phyloP scores from a whole-genome alignment of 371 early-diverging fungal genomes.

The Phascolomyces articulosus region DNA sequence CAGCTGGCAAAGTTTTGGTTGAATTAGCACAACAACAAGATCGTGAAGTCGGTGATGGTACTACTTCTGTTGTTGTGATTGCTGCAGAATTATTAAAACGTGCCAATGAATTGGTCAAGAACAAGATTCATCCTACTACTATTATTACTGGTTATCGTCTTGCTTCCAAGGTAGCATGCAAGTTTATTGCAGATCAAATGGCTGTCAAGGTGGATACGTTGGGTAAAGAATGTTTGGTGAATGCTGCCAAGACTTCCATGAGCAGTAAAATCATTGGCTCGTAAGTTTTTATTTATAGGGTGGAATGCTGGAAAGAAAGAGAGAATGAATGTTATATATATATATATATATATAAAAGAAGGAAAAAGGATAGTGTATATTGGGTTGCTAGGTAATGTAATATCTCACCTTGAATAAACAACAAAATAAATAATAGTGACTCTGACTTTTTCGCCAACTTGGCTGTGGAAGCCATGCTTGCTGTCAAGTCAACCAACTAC shows the following conservation, averaged over 20 bases:
- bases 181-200: slow-evolving; percentile 97
- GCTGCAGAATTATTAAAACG: slow-evolving; percentile 97
- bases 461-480: slow-evolving; percentile 94
- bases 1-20: slow-evolving; percentile 96
- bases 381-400: too few species aligned
- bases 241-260: slow-evolving; percentile 98
- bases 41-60: slow-evolving; percentile 99
- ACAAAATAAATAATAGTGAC: slow-evolving; percentile 66
- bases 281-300: slow-evolving; percentile 43
- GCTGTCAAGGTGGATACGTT: slow-evolving; percentile 92
- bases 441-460: slow-evolving; percentile 96
- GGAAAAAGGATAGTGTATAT: too few species aligned
- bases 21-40: slow-evolving; percentile 99
- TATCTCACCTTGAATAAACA: too few species aligned
- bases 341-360: not conserved
- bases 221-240: slow-evolving; percentile 92
- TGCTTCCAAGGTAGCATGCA: slow-evolving; percentile 98
- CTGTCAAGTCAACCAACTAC: slow-evolving; percentile 87
- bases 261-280: slow-evolving; percentile 98
- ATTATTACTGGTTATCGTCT: slow-evolving; percentile 98
- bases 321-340: not conserved
- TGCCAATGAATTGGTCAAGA: slow-evolving; percentile 97
- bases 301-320: not conserved
- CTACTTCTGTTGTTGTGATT: slow-evolving; percentile 99
- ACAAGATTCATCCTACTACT: slow-evolving; percentile 98